These are phyloP conservation scores for Mycogone perniciosa DNA, from an alignment of 2,329 filamentous ascomycete genomes.

Conservation along the genomic window DNA sequence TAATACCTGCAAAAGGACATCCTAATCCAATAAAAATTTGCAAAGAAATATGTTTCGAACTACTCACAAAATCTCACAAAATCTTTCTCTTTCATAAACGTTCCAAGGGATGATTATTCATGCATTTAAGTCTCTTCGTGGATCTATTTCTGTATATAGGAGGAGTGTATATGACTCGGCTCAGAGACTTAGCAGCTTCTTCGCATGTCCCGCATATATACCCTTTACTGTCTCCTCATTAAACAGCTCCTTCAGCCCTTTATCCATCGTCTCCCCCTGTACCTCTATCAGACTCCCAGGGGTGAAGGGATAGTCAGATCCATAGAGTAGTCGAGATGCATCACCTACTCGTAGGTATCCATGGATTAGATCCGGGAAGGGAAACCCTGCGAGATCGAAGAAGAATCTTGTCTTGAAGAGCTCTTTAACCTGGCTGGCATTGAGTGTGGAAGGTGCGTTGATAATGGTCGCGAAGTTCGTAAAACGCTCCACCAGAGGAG, in stretches of 20 bases:
- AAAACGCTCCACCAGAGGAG: slow-evolving; percentile 38
- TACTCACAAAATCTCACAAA: too few species aligned
- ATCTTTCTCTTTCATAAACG: too few species aligned
- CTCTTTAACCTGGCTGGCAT: background rate
- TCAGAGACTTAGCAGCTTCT: background rate
- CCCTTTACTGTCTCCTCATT: slow-evolving; percentile 1
- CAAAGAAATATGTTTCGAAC: too few species aligned
- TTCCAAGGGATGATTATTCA: too few species aligned
- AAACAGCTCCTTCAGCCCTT: slow-evolving; percentile 7
- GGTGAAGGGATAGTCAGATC: slow-evolving; percentile 48
- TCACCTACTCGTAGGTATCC: slow-evolving; percentile 38
- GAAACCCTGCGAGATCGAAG: slow-evolving; percentile 47
- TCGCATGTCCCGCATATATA: slow-evolving; percentile 6
- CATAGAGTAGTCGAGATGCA: slow-evolving; percentile 42
- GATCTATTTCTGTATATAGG: too few species aligned
- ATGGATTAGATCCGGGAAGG: slow-evolving; percentile 42
- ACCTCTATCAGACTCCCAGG: slow-evolving; percentile 15
- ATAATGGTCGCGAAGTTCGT: slow-evolving; percentile 12
- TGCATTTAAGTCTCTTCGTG: too few species aligned
- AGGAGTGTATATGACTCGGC: too few species aligned
- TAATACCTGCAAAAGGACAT: too few species aligned
- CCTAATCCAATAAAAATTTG: too few species aligned
- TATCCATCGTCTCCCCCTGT: slow-evolving; percentile 1
- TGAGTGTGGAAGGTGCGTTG: slow-evolving; percentile 1
- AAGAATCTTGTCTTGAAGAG: slow-evolving; percentile 35